Conservation (phyloP, 2,329 filamentous ascomycete species). For the Ceratocystis harringtonii region DNA sequence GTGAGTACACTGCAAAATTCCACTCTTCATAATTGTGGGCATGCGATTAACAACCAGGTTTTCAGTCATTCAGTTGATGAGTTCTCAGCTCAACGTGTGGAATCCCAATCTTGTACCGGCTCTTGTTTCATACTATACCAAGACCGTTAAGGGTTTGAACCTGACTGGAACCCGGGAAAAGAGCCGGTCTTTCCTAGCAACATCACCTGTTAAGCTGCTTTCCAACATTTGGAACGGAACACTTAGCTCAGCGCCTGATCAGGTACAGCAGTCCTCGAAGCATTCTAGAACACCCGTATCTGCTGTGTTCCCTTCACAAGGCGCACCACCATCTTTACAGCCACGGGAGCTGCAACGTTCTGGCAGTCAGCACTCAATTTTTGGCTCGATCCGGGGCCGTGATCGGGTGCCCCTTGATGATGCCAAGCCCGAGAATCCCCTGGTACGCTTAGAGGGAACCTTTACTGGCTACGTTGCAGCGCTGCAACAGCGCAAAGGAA, state of each 20-base stretch:
- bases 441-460: conserved; percentile 66
- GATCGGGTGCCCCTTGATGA: conserved; percentile 32
- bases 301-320: conserved; percentile 24
- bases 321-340: conserved; percentile 25
- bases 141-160: conserved; percentile 55
- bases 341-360: conserved; percentile 27
- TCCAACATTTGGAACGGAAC: conserved; percentile 59
- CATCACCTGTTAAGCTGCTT: conserved; percentile 82
- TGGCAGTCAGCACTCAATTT: conserved; percentile 38
- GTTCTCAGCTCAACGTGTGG: conserved; percentile 51
- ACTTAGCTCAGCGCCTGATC: conserved; percentile 25
- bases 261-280: conserved; percentile 25
- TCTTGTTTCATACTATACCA: conserved; percentile 63
- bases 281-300: conserved; percentile 28
- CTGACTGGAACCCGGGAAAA: conserved; percentile 49
- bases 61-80: conserved; percentile 56
- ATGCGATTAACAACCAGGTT: not conserved
- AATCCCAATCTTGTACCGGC: conserved; percentile 50
- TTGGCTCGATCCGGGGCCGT: conserved; percentile 38
- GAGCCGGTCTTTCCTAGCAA: conserved; percentile 53
- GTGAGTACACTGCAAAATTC: conserved; percentile 31
- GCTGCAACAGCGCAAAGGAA: conserved; percentile 71
- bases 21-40: not conserved
- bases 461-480: conserved; percentile 71
- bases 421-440: conserved; percentile 44